A percentile compares a stretch with the other conserved stretches of the same genome.
Conservation (phyloP, 2,329 filamentous ascomycete species). For the Pestalotiopsis sp. region DNA sequence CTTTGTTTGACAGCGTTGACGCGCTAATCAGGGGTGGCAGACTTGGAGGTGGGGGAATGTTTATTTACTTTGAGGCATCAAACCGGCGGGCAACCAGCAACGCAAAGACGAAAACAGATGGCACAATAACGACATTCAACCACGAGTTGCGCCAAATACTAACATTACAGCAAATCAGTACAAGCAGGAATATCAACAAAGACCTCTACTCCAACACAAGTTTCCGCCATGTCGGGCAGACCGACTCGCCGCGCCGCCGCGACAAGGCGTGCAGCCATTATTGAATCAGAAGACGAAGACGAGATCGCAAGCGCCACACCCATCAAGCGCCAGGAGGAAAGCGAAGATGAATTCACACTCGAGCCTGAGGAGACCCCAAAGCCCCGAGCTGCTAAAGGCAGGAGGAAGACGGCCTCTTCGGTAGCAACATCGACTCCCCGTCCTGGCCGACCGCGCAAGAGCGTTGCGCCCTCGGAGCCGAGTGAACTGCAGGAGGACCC, state of each 20-base stretch:
- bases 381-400: slow-evolving; percentile 45
- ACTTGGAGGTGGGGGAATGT: background rate
- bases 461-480: slow-evolving; percentile 51
- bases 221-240: slow-evolving; percentile 31
- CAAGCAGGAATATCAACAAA: background rate
- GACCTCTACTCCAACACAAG: background rate
- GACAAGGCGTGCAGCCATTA: slow-evolving; percentile 70
- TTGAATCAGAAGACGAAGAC: slow-evolving; percentile 82
- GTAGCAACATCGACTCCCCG: slow-evolving; percentile 48
- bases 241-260: slow-evolving; percentile 47
- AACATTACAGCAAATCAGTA: background rate
- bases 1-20: background rate
- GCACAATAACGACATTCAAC: background rate
- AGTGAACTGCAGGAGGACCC: slow-evolving; percentile 46
- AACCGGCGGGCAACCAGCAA: background rate
- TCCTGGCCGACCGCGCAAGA: slow-evolving; percentile 45
- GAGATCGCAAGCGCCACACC: slow-evolving; percentile 55
- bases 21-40: slow-evolving; percentile 10
- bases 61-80: slow-evolving; percentile 15
- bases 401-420: slow-evolving; percentile 37
- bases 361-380: slow-evolving; percentile 58
- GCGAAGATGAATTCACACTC: slow-evolving; percentile 80
- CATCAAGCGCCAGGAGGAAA: slow-evolving; percentile 59
- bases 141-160: background rate
- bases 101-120: background rate